Percentiles rank a stretch among this genome's conserved stretches.
Conservation (phyloP, 2,329 filamentous ascomycete genomes). For the Huntiella decipiens region DNA sequence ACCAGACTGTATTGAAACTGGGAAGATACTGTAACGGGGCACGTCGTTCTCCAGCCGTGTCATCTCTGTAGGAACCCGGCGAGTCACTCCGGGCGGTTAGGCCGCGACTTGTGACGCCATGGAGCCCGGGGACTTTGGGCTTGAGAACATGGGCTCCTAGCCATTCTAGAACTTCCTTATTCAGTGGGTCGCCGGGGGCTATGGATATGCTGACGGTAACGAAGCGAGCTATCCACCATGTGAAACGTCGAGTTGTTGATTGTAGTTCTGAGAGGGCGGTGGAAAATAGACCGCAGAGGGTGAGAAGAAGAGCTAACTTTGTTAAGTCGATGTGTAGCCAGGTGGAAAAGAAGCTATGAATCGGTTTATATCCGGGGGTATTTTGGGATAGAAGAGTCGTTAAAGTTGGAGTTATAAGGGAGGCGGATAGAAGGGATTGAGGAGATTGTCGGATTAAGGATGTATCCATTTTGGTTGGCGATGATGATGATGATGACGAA, state of each 20-base stretch:
- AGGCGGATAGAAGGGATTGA: neutral
- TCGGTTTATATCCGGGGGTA: constrained; percentile 5
- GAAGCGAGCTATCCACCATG: constrained; percentile 21
- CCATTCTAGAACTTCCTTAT: constrained; percentile 22
- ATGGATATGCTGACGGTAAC: constrained; percentile 22
- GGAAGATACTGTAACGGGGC: constrained; percentile 21
- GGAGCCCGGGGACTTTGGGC: constrained; percentile 15
- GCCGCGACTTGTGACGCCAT: constrained; percentile 15
- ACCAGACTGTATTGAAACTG: constrained; percentile 21
- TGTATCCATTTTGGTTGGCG: no score
- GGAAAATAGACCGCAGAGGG: constrained; percentile 19
- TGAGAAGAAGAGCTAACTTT: constrained; percentile 17
- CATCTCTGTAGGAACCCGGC: neutral
- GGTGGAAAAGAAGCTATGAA: constrained; percentile 16
- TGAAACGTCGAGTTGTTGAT: constrained; percentile 16
- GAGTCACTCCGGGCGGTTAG: constrained; percentile 15
- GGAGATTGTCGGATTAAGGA: no score
- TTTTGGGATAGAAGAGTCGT: constrained; percentile 1
- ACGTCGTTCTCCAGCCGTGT: constrained; percentile 18
- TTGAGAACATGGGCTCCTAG: constrained; percentile 19
- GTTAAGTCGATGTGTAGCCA: constrained; percentile 20
- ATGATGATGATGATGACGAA: neutral
- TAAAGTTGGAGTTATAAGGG: neutral
- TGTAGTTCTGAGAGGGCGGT: constrained; percentile 17
- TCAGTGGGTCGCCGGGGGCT: constrained; percentile 20